phyloP scores from a whole-genome alignment of 192 early-diverging fungal species.

The Coemansia interrupta region DNA sequence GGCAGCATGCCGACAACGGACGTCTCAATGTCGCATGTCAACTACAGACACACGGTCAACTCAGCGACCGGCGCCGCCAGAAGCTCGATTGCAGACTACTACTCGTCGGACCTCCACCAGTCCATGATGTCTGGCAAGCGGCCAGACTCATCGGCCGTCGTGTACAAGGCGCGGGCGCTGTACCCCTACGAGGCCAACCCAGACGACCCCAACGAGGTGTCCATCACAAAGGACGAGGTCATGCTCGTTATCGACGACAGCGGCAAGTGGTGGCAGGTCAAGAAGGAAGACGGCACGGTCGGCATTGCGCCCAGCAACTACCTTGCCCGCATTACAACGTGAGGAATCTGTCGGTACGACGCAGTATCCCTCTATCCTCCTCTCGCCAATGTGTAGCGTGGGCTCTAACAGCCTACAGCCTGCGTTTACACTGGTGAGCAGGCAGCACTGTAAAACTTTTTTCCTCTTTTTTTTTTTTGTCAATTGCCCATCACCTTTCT shows the following conservation, averaged over 20 bases:
- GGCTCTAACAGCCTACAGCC: slow-evolving; percentile 5
- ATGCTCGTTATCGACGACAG: slow-evolving; percentile 83
- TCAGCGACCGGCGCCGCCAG: slow-evolving; percentile 17
- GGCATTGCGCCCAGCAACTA: slow-evolving; percentile 94
- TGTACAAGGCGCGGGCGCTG: slow-evolving; percentile 64
- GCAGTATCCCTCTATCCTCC: too few relatives aligned
- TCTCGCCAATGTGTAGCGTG: too few relatives aligned
- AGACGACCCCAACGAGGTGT: slow-evolving; percentile 87
- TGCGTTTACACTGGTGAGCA: neutral
- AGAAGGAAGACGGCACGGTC: slow-evolving; percentile 69
- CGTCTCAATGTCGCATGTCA: slow-evolving; percentile 30
- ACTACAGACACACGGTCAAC: slow-evolving; percentile 44
- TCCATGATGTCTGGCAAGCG: slow-evolving; percentile 41
- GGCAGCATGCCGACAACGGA: slow-evolving; percentile 14
- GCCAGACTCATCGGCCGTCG: slow-evolving; percentile 43
- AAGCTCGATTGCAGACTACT: slow-evolving; percentile 44
- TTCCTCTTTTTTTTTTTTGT: neutral
- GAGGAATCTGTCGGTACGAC: neutral
- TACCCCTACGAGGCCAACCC: slow-evolving; percentile 84
- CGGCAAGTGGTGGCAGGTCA: slow-evolving; percentile 98
- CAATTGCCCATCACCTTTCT: neutral
- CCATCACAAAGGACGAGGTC: slow-evolving; percentile 81
- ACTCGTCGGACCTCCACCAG: slow-evolving; percentile 36
- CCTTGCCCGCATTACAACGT: slow-evolving; percentile 45
- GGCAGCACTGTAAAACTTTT: neutral